phyloP scores from a whole-genome alignment of 352 stramenopile genomes.

The Phytopythium litorale region DNA sequence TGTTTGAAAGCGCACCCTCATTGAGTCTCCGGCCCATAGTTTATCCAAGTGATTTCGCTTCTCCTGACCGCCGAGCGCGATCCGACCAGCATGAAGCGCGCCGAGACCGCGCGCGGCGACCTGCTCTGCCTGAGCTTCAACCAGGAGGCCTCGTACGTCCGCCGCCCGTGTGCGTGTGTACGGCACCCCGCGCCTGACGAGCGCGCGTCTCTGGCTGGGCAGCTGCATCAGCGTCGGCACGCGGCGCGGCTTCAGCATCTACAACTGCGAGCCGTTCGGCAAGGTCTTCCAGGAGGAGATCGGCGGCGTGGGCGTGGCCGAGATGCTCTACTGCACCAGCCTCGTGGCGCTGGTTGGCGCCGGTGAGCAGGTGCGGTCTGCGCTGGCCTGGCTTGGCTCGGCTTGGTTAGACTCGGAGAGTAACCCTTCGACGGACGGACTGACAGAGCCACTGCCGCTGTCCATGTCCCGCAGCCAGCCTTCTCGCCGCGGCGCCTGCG shows the following conservation, averaged over 20 bases:
- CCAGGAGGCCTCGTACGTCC: conserved; percentile 85
- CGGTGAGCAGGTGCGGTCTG: conserved; percentile 71
- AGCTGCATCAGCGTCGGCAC: conserved; percentile 91
- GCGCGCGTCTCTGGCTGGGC: conserved; percentile 10
- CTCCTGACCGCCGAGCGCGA: not conserved
- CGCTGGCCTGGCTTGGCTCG: not conserved
- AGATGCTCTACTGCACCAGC: conserved; percentile 94
- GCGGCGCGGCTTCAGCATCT: conserved; percentile 84
- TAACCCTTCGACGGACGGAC: not conserved
- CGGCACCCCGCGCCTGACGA: not conserved
- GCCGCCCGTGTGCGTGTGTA: not conserved
- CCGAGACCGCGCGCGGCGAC: conserved; percentile 41
- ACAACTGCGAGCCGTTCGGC: conserved; percentile 91
- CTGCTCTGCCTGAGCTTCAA: conserved; percentile 92
- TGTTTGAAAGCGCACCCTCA: no score
- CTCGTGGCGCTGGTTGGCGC: conserved; percentile 90
- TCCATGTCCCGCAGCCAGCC: conserved; percentile 41
- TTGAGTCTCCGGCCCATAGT: not conserved
- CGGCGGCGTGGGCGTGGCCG: conserved; percentile 86
- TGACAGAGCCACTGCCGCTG: no score
- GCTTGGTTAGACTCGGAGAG: not conserved
- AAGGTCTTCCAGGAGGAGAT: conserved; percentile 87
- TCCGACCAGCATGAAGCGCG: conserved; percentile 30
- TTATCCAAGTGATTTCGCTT: not conserved
- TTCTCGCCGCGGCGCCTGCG: conserved; percentile 89